Evolutionary conservation across 2,329 filamentous ascomycete species (phyloP).

Genomic region (Zelopaecilomyces penicillatus): DNA sequence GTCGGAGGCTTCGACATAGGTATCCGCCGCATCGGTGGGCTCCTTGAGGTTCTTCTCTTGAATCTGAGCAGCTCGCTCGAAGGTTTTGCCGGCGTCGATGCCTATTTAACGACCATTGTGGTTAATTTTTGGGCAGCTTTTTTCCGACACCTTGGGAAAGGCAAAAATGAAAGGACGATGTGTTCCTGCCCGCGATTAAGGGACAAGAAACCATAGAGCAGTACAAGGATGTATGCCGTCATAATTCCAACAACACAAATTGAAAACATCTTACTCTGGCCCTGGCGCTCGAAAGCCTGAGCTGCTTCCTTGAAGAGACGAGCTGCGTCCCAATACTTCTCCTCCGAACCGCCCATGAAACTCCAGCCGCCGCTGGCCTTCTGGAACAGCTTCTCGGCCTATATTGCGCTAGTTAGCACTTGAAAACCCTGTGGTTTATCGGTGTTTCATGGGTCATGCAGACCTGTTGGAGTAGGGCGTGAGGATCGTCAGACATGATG

Average conservation of each 20-base stretch:
- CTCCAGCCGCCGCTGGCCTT: conserved; percentile 74
- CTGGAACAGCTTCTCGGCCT: conserved; percentile 81
- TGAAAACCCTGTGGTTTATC: conserved; percentile 7
- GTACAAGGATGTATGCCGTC: too few relatives aligned
- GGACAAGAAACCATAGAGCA: too few relatives aligned
- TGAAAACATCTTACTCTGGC: conserved; percentile 52
- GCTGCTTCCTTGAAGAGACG: conserved; percentile 83
- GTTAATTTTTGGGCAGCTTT: neutral
- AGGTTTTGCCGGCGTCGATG: conserved; percentile 77
- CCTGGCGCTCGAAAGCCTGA: conserved; percentile 85
- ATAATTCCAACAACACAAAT: too few relatives aligned
- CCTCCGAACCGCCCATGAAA: conserved; percentile 77
- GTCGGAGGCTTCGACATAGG: conserved; percentile 86
- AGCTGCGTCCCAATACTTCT: conserved; percentile 84
- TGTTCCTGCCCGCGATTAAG: too few relatives aligned
- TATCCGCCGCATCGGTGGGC: conserved; percentile 85
- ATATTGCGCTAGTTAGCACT: conserved; percentile 8
- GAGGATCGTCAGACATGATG: conserved; percentile 67
- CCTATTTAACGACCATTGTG: conserved; percentile 36
- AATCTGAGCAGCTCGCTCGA: conserved; percentile 77
- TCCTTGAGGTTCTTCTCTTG: conserved; percentile 78
- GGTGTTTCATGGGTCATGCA: conserved; percentile 4
- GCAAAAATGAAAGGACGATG: neutral
- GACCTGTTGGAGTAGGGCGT: conserved; percentile 71
- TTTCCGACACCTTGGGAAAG: neutral